A percentile compares a stretch with the other conserved stretches of the same genome.
Conservation (phyloP, 2,329 filamentous ascomycete genomes). For the Verticillium longisporum region DNA sequence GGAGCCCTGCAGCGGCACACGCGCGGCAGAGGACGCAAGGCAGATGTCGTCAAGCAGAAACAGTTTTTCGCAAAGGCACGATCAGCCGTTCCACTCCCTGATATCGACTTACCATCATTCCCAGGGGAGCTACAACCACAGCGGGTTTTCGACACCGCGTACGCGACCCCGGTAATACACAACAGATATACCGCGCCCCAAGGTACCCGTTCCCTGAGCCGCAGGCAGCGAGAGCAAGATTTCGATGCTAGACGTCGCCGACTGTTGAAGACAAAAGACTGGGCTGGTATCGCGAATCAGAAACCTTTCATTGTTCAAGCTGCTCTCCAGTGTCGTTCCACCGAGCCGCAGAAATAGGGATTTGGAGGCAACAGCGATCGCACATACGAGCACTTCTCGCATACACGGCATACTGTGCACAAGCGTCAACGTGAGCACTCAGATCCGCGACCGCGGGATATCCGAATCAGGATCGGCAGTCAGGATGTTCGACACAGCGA, state of each 20-base stretch:
- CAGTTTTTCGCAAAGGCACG: conserved; percentile 30
- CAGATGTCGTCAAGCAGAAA: conserved; percentile 26
- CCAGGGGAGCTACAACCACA: neutral
- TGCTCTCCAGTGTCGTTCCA: neutral
- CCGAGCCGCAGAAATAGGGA: conserved; percentile 5
- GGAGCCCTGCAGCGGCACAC: conserved; percentile 28
- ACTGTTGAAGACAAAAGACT: neutral
- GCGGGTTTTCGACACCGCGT: neutral
- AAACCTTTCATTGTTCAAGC: conserved; percentile 16
- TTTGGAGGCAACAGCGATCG: neutral
- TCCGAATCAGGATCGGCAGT: conserved; percentile 9
- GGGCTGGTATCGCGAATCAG: conserved; percentile 19
- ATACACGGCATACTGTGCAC: neutral
- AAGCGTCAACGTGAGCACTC: neutral
- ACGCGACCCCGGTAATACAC: neutral
- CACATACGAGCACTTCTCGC: neutral
- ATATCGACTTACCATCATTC: neutral
- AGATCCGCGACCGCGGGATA: neutral
- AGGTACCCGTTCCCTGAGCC: neutral
- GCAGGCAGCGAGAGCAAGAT: neutral
- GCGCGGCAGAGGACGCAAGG: conserved; percentile 22
- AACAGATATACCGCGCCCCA: neutral
- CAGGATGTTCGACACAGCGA: conserved; percentile 1
- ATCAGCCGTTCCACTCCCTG: neutral
- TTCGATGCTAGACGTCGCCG: neutral